These are phyloP conservation scores for Eutrema yunnanense DNA, from an alignment of 345 rosid species.

Conservation along the genomic window DNA sequence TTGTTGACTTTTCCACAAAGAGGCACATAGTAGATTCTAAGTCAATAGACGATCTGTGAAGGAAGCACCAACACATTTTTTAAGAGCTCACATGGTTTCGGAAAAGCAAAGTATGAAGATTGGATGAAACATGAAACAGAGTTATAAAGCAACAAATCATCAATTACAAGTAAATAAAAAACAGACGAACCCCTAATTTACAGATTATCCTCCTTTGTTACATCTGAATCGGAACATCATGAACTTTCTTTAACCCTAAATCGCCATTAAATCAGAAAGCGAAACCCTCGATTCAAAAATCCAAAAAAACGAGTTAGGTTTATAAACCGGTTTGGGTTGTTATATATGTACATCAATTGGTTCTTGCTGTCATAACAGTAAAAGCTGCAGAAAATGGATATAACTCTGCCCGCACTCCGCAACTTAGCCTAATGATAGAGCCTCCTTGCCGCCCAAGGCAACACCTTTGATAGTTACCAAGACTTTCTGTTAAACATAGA, in stretches of 20 bases:
- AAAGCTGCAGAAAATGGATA: neutral
- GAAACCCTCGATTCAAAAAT: too few relatives aligned
- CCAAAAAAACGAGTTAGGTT: too few relatives aligned
- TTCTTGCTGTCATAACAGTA: neutral
- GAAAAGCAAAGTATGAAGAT: neutral
- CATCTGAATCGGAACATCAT: neutral
- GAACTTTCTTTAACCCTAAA: neutral
- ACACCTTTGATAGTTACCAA: neutral
- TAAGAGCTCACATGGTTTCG: neutral
- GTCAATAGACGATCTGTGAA: neutral
- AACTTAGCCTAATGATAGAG: neutral
- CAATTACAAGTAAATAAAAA: neutral
- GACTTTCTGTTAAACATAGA: slow-evolving; percentile 22
- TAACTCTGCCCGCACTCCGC: neutral
- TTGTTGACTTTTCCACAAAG: neutral
- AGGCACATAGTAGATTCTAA: neutral
- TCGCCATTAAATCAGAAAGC: neutral
- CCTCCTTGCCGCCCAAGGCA: neutral
- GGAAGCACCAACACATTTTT: neutral
- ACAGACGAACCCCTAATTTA: neutral
- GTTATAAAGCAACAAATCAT: neutral
- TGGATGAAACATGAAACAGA: neutral
- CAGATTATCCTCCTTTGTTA: neutral
- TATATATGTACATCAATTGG: too few relatives aligned
- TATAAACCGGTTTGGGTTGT: too few relatives aligned